Evolutionary conservation across 352 stramenopile species (phyloP), one percentile per base, ranked within the genome.

Genomic region (Thalassiosira exigua): DNA sequence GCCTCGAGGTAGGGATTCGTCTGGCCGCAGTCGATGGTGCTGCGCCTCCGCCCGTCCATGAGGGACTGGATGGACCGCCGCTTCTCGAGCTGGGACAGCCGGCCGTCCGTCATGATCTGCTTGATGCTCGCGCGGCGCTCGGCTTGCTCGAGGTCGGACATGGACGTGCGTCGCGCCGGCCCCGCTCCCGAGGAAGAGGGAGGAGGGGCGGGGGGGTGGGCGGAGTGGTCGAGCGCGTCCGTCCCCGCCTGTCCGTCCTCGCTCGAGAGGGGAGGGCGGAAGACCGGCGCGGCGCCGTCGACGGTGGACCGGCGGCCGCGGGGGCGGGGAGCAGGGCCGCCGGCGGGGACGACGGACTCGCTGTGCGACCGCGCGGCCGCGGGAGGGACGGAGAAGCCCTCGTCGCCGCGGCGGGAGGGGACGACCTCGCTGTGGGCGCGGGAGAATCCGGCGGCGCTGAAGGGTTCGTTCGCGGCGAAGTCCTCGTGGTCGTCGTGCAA

Each of bases 21-120:
- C 14, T 19, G 17, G 14, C 51, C 53, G 17, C 22, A 58, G 9
- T 56, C 41, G 22, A 67, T 61, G 41, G 44, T 74, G 22, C 52
- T 69, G 14, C 77, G 58, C 61, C 84, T 53, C n/a, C 87, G 42
- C 21, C 87, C 87, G 67, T 91, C 85, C 87, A 93, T 91, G 21
- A 93, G 69, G 19, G 46, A 79, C 73, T 91, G 85, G 53, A 93
- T 91, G 0, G 73, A 81, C 56, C 71, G 69, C 17, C 83, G 68
- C 51, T 85, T 81, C 68, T 91, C 87, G 11, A 78, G 44, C 0
- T 65, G 51, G 21, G 69, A 81, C 11, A 93, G 57, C 9, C 41
- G 70, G 12, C 75, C 56, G 79, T 93, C 85, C 50, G 51, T 70
- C 69, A 91, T 83, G 46, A 93, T 93, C 30, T 75, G 72, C 50